Evolutionary conservation across 1,139 yeast genomes (phyloP), one percentile per base, ranked within the genome.

Genomic region (Magnusiomyces fungicola): DNA sequence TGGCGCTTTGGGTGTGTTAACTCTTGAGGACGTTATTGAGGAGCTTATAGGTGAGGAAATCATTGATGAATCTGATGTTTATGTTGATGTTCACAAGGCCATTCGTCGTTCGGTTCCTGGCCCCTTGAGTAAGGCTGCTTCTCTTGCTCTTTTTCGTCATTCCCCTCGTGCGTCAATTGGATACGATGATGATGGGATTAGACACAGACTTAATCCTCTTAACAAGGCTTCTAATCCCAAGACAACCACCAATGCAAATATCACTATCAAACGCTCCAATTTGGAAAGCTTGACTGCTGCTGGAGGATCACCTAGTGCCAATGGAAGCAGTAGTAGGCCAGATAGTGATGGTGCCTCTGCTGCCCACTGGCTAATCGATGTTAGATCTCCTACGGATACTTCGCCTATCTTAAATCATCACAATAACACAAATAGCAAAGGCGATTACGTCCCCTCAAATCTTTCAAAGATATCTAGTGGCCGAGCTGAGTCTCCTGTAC

Each of bases 11-110:
- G 98, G 98, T 55, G 96, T 92, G 6, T 72, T 92, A 46, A 92
- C 98, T 1, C 73, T 92, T 54, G 98, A 92, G 67, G 98, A 92
- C 65, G 97, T 92, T 16, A 92, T 92, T 62, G 98, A 92, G 67
- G 98, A 92, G 67, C 75, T 92, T 58, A 92, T 92, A 68, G 98
- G 98, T 50, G 97, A 92, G 67, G 98, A 92, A 66, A 92, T 92
- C 61, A 90, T 92, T 47, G 98, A 92, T 64, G 98, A 92, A 67
- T 81, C 90, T n/a, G 98, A 92, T 64, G 97, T 90, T 24, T 90
- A 85, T 63, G 78, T 90, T 53, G 97, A 89, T 67, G 86, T 90
- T 55, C 89, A 88, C 66, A 85, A 85, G 58, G 85, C 87, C 58
- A 88, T 89, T 61, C 84, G 83, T 64, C 57, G 67, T 60, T 76